Conservation (phyloP, 768 basidiomycete genomes). For the Amanita jacksonii region DNA sequence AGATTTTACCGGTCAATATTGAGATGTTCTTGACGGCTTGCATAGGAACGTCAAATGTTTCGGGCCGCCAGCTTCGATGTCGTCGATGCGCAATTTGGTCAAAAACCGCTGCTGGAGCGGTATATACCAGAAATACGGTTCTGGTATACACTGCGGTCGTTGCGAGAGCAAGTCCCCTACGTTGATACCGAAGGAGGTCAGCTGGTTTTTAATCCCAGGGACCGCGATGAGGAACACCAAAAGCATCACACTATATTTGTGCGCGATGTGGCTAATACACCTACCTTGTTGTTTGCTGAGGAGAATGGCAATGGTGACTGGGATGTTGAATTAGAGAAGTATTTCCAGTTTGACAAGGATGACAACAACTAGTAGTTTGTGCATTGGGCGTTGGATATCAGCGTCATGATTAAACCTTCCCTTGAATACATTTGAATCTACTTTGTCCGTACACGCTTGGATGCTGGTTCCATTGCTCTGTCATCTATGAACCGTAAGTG, state of each 20-base stretch:
- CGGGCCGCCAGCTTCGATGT: neutral
- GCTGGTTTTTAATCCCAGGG: neutral
- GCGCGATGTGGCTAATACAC: neutral
- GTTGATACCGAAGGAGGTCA: neutral
- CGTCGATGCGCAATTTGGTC: neutral
- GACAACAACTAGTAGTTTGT: neutral
- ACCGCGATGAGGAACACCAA: neutral
- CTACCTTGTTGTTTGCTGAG: neutral
- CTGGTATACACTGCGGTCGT: neutral
- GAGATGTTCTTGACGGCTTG: neutral
- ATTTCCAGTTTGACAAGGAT: constrained; percentile 13
- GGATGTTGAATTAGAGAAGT: constrained; percentile 10
- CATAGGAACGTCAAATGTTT: neutral
- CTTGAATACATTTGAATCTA: constrained; percentile 10
- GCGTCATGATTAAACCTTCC: neutral
- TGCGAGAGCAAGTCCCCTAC: neutral
- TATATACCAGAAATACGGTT: constrained; percentile 3
- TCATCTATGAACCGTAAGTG: constrained; percentile 24
- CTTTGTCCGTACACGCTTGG: constrained; percentile 31
- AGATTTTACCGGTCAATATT: neutral
- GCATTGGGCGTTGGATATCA: neutral
- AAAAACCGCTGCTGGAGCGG: constrained; percentile 1
- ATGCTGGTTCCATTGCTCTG: constrained; percentile 19
- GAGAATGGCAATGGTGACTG: neutral
- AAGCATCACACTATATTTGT: neutral